phyloP scores from a whole-genome alignment of 306 rosid genomes.

The Sindora glabra region DNA sequence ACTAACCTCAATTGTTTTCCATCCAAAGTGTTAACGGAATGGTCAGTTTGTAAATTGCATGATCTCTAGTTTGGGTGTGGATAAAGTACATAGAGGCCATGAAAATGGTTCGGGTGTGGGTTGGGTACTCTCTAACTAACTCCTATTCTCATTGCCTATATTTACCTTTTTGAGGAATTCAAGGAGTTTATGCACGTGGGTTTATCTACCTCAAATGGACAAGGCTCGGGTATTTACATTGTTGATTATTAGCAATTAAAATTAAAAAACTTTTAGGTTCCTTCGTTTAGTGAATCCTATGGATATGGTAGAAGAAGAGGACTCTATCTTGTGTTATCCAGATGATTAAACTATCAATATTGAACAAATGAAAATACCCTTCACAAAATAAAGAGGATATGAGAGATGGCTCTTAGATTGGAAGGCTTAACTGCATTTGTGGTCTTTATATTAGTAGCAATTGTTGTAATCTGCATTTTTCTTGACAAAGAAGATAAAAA shows the following conservation, averaged over 20 bases:
- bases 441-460: conserved; percentile 27
- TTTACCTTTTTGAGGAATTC: conserved; percentile 55
- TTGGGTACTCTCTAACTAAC: conserved; percentile 35
- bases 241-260: conserved; percentile 56
- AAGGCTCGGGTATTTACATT: conserved; percentile 47
- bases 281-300: conserved; percentile 25
- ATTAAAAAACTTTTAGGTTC: conserved; percentile 43
- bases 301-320: conserved; percentile 44
- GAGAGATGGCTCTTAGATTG: conserved; percentile 43
- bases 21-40: too few relatives aligned
- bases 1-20: too few relatives aligned
- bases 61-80: too few relatives aligned
- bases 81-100: conserved; percentile 52
- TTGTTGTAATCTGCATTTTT: conserved; percentile 17
- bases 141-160: conserved; percentile 44
- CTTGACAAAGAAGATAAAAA: conserved; percentile 29
- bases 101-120: conserved; percentile 61
- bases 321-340: conserved; percentile 55
- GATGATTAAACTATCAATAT: conserved; percentile 14
- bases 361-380: neutral
- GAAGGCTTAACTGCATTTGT: conserved; percentile 51
- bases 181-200: conserved; percentile 72
- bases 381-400: conserved; percentile 16
- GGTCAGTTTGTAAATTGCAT: too few relatives aligned
- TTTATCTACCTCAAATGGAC: conserved; percentile 67